Evolutionary conservation across 1,139 yeast species (phyloP).

Genomic region (Candida albicans): DNA sequence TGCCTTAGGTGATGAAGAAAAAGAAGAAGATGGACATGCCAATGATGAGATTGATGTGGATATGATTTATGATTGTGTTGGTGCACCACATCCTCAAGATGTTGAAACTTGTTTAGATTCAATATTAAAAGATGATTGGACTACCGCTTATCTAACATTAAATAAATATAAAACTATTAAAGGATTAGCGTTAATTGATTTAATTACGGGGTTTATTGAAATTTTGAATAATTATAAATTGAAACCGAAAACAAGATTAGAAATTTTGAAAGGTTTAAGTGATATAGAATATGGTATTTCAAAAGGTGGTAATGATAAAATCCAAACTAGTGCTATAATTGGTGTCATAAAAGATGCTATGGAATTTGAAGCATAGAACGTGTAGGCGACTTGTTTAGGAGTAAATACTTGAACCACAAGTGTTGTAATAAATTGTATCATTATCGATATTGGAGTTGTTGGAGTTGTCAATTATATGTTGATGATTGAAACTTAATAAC

Average conservation of each 20-base stretch:
- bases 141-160: slow-evolving; percentile 68
- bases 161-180: slow-evolving; percentile 61
- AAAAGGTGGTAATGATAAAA: slow-evolving; percentile 87
- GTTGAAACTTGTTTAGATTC: slow-evolving; percentile 73
- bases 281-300: slow-evolving; percentile 91
- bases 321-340: slow-evolving; percentile 87
- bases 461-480: no score
- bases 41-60: slow-evolving; percentile 59
- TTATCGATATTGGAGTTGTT: no score
- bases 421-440: no score
- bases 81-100: slow-evolving; percentile 91
- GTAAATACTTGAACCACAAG: no score
- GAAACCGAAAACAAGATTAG: slow-evolving; percentile 58
- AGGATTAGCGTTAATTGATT: slow-evolving; percentile 88
- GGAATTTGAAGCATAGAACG: slow-evolving; percentile 29
- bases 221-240: slow-evolving; percentile 68
- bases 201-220: slow-evolving; percentile 73
- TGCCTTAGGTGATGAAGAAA: slow-evolving; percentile 50
- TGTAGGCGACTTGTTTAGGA: no score
- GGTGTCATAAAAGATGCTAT: slow-evolving; percentile 76
- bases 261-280: slow-evolving; percentile 65
- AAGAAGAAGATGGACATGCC: no score
- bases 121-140: slow-evolving; percentile 85
- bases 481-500: no score
- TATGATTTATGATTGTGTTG: slow-evolving; percentile 91